These are phyloP conservation scores for Beta lomatogona DNA, from an alignment of 179 eudicot species.

Conservation along the genomic window DNA sequence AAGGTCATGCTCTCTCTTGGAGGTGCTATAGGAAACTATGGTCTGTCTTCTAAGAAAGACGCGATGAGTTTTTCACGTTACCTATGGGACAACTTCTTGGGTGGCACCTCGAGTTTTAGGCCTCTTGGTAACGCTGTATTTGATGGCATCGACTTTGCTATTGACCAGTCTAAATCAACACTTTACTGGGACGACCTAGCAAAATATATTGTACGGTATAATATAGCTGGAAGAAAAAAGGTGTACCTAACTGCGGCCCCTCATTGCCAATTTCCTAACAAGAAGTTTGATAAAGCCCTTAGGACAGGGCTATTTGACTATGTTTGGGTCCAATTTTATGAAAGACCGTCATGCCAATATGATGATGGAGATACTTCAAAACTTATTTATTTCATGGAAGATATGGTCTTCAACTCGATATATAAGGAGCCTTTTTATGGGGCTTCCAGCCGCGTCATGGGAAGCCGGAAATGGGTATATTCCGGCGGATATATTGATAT, in stretches of 20 bases:
- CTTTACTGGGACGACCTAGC: slow-evolving; percentile 47
- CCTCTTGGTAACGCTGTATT: slow-evolving; percentile 53
- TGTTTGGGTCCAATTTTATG: slow-evolving; percentile 74
- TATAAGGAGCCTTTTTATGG: slow-evolving; percentile 57
- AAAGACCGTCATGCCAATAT: slow-evolving; percentile 63
- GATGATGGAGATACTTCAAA: slow-evolving; percentile 35
- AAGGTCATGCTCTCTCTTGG: slow-evolving; percentile 64
- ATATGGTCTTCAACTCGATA: slow-evolving; percentile 40
- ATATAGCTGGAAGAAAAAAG: slow-evolving; percentile 21
- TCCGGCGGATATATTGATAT: slow-evolving; percentile 52
- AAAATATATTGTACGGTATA: not conserved
- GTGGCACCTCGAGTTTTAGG: slow-evolving; percentile 44
- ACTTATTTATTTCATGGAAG: slow-evolving; percentile 46
- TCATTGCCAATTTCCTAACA: slow-evolving; percentile 65
- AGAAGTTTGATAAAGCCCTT: slow-evolving; percentile 43
- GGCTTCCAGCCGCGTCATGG: slow-evolving; percentile 66
- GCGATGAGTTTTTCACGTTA: slow-evolving; percentile 45
- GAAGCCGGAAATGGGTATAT: slow-evolving; percentile 77
- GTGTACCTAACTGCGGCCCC: slow-evolving; percentile 66
- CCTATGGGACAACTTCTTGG: slow-evolving; percentile 53
- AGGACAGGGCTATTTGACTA: slow-evolving; percentile 55
- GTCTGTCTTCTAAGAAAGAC: slow-evolving; percentile 52
- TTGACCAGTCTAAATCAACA: slow-evolving; percentile 45
- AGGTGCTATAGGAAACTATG: slow-evolving; percentile 59
- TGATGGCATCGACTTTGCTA: slow-evolving; percentile 65